Evolutionary conservation across 495 filamentous ascomycete genomes (phyloP), one percentile per base, ranked within the genome.

Genomic region (Hapsidospora chrysogenum): DNA sequence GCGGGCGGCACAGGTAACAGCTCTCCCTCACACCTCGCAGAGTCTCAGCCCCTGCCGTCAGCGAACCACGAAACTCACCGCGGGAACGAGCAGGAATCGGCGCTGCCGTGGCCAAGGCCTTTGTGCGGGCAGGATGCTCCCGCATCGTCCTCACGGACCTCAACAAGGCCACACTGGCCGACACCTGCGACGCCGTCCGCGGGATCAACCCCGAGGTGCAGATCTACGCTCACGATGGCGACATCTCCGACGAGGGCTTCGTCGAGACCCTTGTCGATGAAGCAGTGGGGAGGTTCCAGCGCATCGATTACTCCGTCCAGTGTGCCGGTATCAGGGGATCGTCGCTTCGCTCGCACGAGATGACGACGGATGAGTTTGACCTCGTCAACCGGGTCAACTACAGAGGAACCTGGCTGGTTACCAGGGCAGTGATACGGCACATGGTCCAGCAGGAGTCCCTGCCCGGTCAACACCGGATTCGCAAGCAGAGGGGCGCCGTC

Each of bases 71-170:
- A n/a, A n/a, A n/a, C n/a, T n/a, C n/a, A n/a, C n/a, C n/a, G n/a
- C n/a, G n/a, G n/a, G n/a, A n/a, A n/a, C n/a, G 20, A 16, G 18
- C 19, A 70, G 68, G 69, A 18, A 74, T 72, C 46, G 69, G 68
- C n/a, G 58, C 60, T 3, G 63, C 63, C 3, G 56, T 56, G 7
- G 63, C 64, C n/a, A 53, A 50, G 14, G 57, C 54, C 0, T 74
- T 74, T 45, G 66, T 61, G 0, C 37, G 45, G 2, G 57, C 57
- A 31, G 68, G 69, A n/a, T 70, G 65, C 50, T 21, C 46, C 0
- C 40, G 45, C 17, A 60, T 72, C 31, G 58, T 58, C 6, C 59
- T 74, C 37, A 63, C 61, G n/a, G 69, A 73, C 37, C 37, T 61
- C 9, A 60, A 65, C 33, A 44, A 41, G 8, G 27, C 32, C 9